A percentile compares a stretch with the other conserved stretches of the same genome.
Evolutionary conservation across 2,329 filamentous ascomycete species (phyloP).

Genomic region (Fusarium globosum): DNA sequence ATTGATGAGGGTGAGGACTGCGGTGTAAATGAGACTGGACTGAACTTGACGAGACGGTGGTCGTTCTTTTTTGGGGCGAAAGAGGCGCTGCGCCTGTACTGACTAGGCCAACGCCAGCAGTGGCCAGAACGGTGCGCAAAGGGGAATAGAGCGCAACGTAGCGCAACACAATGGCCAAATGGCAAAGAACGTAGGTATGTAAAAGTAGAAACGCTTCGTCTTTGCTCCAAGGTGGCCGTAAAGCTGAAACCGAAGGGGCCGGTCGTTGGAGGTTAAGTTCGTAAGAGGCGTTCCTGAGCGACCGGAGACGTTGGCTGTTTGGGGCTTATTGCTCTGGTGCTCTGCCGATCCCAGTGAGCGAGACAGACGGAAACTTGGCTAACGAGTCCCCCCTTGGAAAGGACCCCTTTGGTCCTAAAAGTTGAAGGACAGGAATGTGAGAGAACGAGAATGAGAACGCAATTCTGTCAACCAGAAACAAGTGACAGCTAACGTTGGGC

Average conservation of each 20-base stretch:
- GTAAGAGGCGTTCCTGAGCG: slow-evolving; percentile 35
- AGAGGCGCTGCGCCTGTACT: slow-evolving; percentile 27
- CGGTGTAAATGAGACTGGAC: slow-evolving; percentile 33
- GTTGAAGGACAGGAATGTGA: slow-evolving; percentile 22
- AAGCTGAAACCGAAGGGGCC: slow-evolving; percentile 26
- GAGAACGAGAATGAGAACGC: background rate
- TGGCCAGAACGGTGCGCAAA: slow-evolving; percentile 36
- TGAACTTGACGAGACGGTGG: slow-evolving; percentile 1
- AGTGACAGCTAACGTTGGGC: background rate
- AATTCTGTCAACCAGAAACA: slow-evolving; percentile 5
- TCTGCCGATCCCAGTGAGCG: slow-evolving; percentile 3
- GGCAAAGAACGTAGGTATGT: background rate
- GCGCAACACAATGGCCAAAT: slow-evolving; percentile 11
- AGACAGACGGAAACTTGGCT: background rate
- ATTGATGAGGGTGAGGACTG: slow-evolving; percentile 20
- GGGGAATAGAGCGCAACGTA: slow-evolving; percentile 13
- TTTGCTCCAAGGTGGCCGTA: slow-evolving; percentile 7
- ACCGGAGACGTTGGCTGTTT: slow-evolving; percentile 28
- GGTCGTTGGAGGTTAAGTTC: slow-evolving; percentile 24
- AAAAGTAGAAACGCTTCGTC: background rate
- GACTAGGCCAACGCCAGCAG: slow-evolving; percentile 37
- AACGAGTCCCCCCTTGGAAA: background rate
- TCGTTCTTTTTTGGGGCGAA: slow-evolving; percentile 8
- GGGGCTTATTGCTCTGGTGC: slow-evolving; percentile 4
- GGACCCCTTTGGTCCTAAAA: slow-evolving; percentile 11